phyloP scores from a whole-genome alignment of 148 eudicot genomes.

The Hydrangea macrophylla region DNA sequence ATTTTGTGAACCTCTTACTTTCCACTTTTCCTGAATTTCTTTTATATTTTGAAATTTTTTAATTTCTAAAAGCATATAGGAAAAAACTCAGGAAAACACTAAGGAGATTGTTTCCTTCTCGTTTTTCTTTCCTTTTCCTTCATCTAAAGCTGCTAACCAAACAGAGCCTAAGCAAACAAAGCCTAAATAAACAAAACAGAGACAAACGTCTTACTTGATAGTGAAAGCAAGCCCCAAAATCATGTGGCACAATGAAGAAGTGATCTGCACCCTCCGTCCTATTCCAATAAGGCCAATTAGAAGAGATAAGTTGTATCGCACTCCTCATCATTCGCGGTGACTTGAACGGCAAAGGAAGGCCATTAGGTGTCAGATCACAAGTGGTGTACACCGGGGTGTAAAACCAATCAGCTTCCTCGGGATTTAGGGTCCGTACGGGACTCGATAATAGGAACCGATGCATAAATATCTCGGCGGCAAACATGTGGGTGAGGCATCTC shows the following conservation, averaged over 20 bases:
- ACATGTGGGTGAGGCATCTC: conserved; percentile 97
- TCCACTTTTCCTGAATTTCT: too few relatives aligned
- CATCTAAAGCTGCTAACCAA: too few relatives aligned
- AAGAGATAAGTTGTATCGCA: conserved; percentile 94
- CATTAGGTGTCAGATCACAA: conserved; percentile 94
- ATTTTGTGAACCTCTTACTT: too few relatives aligned
- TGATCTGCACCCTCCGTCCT: conserved; percentile 98
- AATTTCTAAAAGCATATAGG: too few relatives aligned
- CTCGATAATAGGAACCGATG: conserved; percentile 90
- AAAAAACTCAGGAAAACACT: too few relatives aligned
- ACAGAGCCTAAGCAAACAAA: too few relatives aligned
- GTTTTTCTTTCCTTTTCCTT: too few relatives aligned
- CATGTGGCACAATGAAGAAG: conserved; percentile 91
- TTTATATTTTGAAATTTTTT: too few relatives aligned
- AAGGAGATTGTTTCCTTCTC: too few relatives aligned
- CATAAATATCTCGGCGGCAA: conserved; percentile 98
- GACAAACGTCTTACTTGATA: conserved; percentile 54
- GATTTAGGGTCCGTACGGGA: conserved; percentile 92
- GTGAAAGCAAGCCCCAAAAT: conserved; percentile 97
- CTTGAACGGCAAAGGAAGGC: conserved; percentile 94
- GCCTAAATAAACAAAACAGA: neutral
- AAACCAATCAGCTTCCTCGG: conserved; percentile 99
- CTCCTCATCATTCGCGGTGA: conserved; percentile 99
- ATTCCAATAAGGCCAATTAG: conserved; percentile 99
- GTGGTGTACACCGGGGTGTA: conserved; percentile 94